Evolutionary conservation across 1,284 basidiomycete species (phyloP).

Genomic region (Ceratobasidium sp.): DNA sequence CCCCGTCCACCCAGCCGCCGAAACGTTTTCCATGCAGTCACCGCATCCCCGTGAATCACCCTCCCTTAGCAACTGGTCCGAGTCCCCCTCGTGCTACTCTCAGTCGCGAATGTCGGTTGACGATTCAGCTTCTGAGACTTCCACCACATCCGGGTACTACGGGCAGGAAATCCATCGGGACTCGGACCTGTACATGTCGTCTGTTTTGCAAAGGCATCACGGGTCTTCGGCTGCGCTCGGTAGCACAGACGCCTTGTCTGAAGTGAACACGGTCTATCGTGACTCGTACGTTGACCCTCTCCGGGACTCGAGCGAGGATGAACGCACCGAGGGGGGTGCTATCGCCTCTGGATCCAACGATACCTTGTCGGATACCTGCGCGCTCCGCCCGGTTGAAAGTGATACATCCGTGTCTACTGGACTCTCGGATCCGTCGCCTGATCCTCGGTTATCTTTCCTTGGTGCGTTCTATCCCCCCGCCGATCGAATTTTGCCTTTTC

Average conservation of each 20-base stretch:
- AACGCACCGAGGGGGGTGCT: slow-evolving; percentile 16
- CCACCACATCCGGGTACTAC: slow-evolving; percentile 28
- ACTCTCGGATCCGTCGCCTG: slow-evolving; percentile 8
- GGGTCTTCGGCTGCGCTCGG: not conserved
- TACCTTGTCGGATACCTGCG: slow-evolving; percentile 27
- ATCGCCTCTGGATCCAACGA: slow-evolving; percentile 20
- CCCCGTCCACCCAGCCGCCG: slow-evolving; percentile 11
- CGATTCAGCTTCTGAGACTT: slow-evolving; percentile 28
- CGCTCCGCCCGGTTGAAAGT: slow-evolving; percentile 31
- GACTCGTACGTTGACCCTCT: slow-evolving; percentile 33
- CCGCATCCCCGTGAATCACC: slow-evolving; percentile 15
- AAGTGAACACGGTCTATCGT: slow-evolving; percentile 5
- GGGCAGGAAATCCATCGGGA: not conserved
- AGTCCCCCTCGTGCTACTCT: slow-evolving; percentile 39
- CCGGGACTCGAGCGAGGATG: slow-evolving; percentile 43
- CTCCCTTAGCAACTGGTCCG: slow-evolving; percentile 22
- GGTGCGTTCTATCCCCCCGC: slow-evolving; percentile 16
- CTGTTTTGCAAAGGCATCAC: slow-evolving; percentile 9
- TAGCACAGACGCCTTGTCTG: not conserved
- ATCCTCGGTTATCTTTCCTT: slow-evolving; percentile 35
- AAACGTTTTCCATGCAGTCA: slow-evolving; percentile 30
- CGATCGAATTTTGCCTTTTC: not conserved
- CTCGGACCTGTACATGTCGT: slow-evolving; percentile 19
- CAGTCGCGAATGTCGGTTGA: slow-evolving; percentile 18
- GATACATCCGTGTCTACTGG: slow-evolving; percentile 29